Base-by-base conservation (phyloP, 257 asterid genomes). In the Orobanche coerulescens region DNA sequence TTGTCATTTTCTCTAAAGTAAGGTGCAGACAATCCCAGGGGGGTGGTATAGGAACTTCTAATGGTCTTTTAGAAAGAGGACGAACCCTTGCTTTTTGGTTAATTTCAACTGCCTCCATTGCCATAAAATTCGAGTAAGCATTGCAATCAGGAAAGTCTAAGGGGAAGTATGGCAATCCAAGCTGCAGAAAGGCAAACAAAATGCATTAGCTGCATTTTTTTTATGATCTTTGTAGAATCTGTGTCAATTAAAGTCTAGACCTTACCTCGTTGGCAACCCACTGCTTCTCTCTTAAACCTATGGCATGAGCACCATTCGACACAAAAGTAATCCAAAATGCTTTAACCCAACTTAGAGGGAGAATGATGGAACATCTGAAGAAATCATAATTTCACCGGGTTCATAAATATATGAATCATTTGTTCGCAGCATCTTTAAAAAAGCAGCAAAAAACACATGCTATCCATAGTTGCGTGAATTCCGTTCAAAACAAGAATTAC, bases 311-410 rank as follows among this genome's bases (percentile, higher is more conserved):
- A 75, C 96, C 95, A 49, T 69, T 81, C 56, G 83, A 73, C 34
- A 82, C 69, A 14, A 88, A 65, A 62, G 79, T 34, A 59, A 46
- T 65, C 98, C 98, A 91, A 76, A 91, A 85, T 72, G 74, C 79
- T 73, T 78, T 88, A 36, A 81, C 84, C 98, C 98, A 88, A 78
- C 84, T 75, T 61, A 88, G 66, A 30, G 98, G 96, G 37, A 91
- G 82, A 76, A 91, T 69, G 54, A 91, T 70, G 59, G 95, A 82
- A 81, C 86, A 87, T 79, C 95, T 91, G 83, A 67, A 59, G 71
- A 73, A 70, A 64, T 47, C 52, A 46, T 23, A 28, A 73, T 20
- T 12, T 5, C 48, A 52, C 65, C 42, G 59, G 70, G 46, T 58
- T 52, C 49, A 40, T 22, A 49, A 28, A 60, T 39, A 25, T 58